Evolutionary conservation across 202 grass and related monocot species (phyloP).

Genomic region (Bolboschoenoplectus hybrid): DNA sequence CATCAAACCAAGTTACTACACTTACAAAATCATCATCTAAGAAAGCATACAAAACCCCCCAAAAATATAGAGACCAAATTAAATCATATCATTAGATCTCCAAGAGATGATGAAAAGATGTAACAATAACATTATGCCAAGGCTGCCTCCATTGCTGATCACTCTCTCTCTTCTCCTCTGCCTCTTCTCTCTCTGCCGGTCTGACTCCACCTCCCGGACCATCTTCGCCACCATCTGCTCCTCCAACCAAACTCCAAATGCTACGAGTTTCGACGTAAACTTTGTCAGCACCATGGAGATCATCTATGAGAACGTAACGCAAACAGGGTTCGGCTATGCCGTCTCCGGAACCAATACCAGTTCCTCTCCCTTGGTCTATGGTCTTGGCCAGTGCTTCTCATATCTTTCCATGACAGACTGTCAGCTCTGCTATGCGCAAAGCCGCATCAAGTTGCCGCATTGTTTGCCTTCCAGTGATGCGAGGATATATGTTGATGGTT

Average conservation of each 20-base stretch:
- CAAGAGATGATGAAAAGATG: background rate
- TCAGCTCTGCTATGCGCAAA: conserved; percentile 77
- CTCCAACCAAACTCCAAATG: conserved; percentile 2
- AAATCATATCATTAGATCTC: background rate
- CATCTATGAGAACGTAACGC: conserved; percentile 67
- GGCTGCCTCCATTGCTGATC: background rate
- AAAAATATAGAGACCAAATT: background rate
- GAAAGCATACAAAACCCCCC: background rate
- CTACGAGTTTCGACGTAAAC: conserved; percentile 63
- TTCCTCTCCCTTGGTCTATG: conserved; percentile 44
- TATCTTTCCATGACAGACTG: conserved; percentile 65
- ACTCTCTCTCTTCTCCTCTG: background rate
- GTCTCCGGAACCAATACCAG: conserved; percentile 27
- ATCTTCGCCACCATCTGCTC: conserved; percentile 56
- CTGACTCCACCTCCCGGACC: conserved; percentile 1
- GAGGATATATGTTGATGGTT: conserved; percentile 72
- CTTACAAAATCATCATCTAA: background rate
- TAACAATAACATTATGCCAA: background rate
- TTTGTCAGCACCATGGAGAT: conserved; percentile 63
- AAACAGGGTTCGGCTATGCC: conserved; percentile 54
- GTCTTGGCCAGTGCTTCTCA: conserved; percentile 64
- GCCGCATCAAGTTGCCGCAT: conserved; percentile 67
- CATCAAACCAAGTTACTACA: background rate
- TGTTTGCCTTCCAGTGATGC: conserved; percentile 61
- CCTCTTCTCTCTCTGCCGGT: background rate